Base-by-base conservation (phyloP, 169 alveolate species). In the Hepatocystis sp. region DNA sequence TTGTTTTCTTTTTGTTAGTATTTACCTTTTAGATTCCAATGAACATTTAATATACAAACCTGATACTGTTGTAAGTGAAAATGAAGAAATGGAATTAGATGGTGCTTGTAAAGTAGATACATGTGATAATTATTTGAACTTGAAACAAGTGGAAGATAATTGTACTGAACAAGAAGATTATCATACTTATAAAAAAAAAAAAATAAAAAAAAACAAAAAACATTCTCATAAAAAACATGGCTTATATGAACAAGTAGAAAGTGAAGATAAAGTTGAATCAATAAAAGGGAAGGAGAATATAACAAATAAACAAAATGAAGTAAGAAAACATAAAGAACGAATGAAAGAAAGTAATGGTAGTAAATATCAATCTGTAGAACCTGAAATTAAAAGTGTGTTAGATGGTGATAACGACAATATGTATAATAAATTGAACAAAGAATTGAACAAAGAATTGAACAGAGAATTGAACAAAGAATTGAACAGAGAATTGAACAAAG, bases 1-100 rank as follows among this genome's bases (percentile, higher is more conserved):
- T 65, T 81, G 89, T 17, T 15, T 81, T 21, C 67, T 81, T 23
- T 81, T 81, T 34, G 63, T 81, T 19, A 63, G 89, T 51, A 64
- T 81, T 42, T 42, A 81, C 19, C 67, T 81, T 13, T 47, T 81
- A 10, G 84, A 60, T 39, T 55, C 63, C 25, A 46, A 81, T 19
- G 89, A 81, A 81, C 34, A 61, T 27, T 39, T 81, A 15, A 61
- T 81, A 61, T 40, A 46, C 36, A 46, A 52, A 17, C 19, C n/a
- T 49, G 84, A 81, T 10, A 47, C 10, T 36, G n/a, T 51, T 47
- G 10, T 36, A 36, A 61, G 51, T 60, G 89, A 81, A n/a, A 39
- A 19, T n/a, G 13, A 78, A 4, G 36, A 0, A 8, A 23, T 32
- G 28, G 3, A 17, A 15, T 44, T 46, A 42, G 46, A 44, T 2